phyloP scores from a whole-genome alignment of 1,284 basidiomycete genomes.

The Tylopilus sp. region DNA sequence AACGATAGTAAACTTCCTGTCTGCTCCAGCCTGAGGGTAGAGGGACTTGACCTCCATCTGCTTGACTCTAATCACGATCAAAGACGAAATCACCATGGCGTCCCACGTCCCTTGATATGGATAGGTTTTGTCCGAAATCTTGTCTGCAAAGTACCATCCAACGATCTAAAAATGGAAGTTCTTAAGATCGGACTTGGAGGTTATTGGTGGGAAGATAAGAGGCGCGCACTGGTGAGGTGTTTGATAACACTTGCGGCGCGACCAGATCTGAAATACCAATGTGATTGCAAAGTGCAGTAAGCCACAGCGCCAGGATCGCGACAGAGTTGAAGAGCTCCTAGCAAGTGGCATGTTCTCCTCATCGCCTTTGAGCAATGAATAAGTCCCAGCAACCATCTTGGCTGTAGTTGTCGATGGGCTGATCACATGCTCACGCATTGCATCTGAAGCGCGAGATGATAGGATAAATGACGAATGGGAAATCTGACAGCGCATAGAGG shows the following conservation, averaged over 20 bases:
- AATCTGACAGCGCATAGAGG: conserved; percentile 18
- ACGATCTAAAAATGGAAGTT: conserved; percentile 87
- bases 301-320: conserved; percentile 96
- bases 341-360: conserved; percentile 70
- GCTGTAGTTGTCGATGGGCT: conserved; percentile 80
- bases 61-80: conserved; percentile 89
- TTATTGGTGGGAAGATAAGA: conserved; percentile 68
- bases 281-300: conserved; percentile 87
- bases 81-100: conserved; percentile 97
- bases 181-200: conserved; percentile 82
- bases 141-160: conserved; percentile 89
- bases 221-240: conserved; percentile 73
- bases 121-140: conserved; percentile 92
- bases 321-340: conserved; percentile 52
- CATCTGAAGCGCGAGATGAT: conserved; percentile 91
- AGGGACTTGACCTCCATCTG: conserved; percentile 91
- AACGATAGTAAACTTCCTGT: too few species aligned
- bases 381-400: conserved; percentile 86
- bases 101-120: conserved; percentile 93
- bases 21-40: conserved; percentile 2
- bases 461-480: conserved; percentile 17
- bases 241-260: conserved; percentile 87
- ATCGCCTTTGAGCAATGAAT: conserved; percentile 75
- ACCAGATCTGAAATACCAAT: conserved; percentile 85
- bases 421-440: conserved; percentile 80